Percentiles rank a stretch among this genome's conserved stretches.
These are phyloP conservation scores for Hypoxylon fuscum DNA, from an alignment of 495 filamentous ascomycete genomes.

Conservation along the genomic window DNA sequence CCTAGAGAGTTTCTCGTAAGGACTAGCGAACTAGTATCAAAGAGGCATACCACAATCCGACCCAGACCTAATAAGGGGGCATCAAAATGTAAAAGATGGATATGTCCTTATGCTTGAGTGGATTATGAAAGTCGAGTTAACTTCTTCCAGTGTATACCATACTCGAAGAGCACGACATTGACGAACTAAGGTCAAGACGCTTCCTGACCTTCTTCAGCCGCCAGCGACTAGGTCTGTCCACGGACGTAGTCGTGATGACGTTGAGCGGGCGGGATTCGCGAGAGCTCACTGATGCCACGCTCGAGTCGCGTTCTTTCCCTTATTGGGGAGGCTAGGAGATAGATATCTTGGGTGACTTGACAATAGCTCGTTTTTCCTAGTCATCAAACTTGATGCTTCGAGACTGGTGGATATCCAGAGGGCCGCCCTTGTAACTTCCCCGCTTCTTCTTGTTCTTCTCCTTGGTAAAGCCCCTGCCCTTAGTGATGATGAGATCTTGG, in stretches of 20 bases:
- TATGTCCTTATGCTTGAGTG: too few relatives aligned
- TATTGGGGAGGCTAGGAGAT: background rate
- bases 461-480: conserved; percentile 98
- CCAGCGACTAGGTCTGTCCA: background rate
- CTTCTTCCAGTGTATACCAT: too few relatives aligned
- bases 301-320: background rate
- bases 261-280: background rate
- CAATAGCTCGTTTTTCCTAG: conserved; percentile 50
- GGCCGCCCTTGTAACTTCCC: conserved; percentile 86
- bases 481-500: conserved; percentile 86
- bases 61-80: too few relatives aligned
- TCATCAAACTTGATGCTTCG: conserved; percentile 90
- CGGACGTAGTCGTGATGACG: background rate
- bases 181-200: background rate
- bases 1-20: too few relatives aligned
- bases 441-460: conserved; percentile 98
- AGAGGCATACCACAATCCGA: too few relatives aligned
- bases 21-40: too few relatives aligned
- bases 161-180: too few relatives aligned
- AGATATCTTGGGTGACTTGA: background rate
- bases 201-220: conserved; percentile 8
- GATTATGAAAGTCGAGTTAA: too few relatives aligned
- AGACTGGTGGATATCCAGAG: conserved; percentile 76
- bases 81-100: too few relatives aligned
- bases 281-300: background rate